Base-by-base conservation (phyloP, 129 eudicot genomes). In the Ambrosia artemisiifolia region DNA sequence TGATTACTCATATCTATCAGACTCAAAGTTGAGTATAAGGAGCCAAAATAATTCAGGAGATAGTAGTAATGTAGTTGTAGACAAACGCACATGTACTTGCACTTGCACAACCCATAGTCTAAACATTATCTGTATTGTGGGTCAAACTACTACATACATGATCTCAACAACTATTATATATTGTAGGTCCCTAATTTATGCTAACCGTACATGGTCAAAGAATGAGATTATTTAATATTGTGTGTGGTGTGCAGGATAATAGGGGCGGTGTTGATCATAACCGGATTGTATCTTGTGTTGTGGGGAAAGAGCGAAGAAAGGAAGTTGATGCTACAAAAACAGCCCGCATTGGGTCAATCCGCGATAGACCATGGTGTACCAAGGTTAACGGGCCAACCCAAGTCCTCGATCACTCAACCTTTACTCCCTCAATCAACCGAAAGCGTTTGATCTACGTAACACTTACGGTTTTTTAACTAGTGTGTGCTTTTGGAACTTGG, bases 291-390 rank as follows among this genome's bases (percentile, higher is more conserved):
- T 87, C 76, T 92, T 16, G 97, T 92, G 62, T 81, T 92, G 18
- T 92, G 97, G 97, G 97, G 97, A 38, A 92, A 92, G 75, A 92
- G 64, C 55, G 91, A 88, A 73, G 97, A 92, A 62, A 77, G 82
- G 76, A 92, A 92, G 70, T 86, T 86, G 19, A 75, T 80, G 19
- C 49, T 65, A 43, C 79, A 65, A 67, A 79, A 72, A 78, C 81
- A 79, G 17, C 71, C 85, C 4, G 76, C 54, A 3, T 19, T 50
- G 56, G 77, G 80, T 70, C 88, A 83, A 73, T 76, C 83, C 33
- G 65, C 86, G 11, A 60, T 28, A 54, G 92, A 88, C 50, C 91
- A 85, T 44, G 81, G 79, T n/a, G 83, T 28, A 83, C 81, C 60
- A 44, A 81, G 82, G 70, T 48, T 81, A 65, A 32, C 84, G 2